phyloP scores from a whole-genome alignment of 176 grass and related monocot genomes.

The Puya raimondii region DNA sequence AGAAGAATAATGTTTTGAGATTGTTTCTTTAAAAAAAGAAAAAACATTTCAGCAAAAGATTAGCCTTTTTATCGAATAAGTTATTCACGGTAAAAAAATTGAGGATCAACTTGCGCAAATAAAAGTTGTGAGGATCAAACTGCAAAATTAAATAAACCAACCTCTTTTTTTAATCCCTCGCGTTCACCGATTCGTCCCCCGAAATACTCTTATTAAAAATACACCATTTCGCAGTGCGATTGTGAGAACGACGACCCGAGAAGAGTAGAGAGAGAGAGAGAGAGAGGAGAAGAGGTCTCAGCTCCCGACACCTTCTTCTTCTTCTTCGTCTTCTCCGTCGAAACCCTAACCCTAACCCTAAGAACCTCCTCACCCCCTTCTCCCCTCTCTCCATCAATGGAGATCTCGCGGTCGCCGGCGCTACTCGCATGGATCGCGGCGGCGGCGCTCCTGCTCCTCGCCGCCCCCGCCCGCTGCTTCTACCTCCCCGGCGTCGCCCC shows the following conservation, averaged over 20 bases:
- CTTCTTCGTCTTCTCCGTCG: not conserved
- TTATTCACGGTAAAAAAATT: too few species aligned
- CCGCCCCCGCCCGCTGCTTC: slow-evolving; percentile 36
- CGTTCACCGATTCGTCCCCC: not conserved
- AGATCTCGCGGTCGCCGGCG: slow-evolving; percentile 29
- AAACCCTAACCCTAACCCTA: not conserved
- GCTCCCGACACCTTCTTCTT: not conserved
- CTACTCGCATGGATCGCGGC: slow-evolving; percentile 17
- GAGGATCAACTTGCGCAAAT: too few species aligned
- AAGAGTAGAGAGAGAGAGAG: not conserved
- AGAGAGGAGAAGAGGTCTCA: not conserved
- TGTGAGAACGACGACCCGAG: not conserved
- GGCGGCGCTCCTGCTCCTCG: slow-evolving; percentile 28
- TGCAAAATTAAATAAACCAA: too few species aligned
- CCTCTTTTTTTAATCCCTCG: not conserved
- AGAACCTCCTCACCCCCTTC: not conserved
- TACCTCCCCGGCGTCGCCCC: slow-evolving; percentile 86
- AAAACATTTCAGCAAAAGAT: too few species aligned
- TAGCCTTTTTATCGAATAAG: too few species aligned
- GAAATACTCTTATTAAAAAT: not conserved
- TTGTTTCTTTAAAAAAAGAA: too few species aligned
- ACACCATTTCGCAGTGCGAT: not conserved
- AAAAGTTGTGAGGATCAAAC: too few species aligned
- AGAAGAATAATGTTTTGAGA: too few species aligned
- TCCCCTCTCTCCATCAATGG: slow-evolving; percentile 15